These are phyloP conservation scores for Bryum argenteum DNA, from an alignment of 225 moss, liverwort and hornwort species.

Conservation along the genomic window DNA sequence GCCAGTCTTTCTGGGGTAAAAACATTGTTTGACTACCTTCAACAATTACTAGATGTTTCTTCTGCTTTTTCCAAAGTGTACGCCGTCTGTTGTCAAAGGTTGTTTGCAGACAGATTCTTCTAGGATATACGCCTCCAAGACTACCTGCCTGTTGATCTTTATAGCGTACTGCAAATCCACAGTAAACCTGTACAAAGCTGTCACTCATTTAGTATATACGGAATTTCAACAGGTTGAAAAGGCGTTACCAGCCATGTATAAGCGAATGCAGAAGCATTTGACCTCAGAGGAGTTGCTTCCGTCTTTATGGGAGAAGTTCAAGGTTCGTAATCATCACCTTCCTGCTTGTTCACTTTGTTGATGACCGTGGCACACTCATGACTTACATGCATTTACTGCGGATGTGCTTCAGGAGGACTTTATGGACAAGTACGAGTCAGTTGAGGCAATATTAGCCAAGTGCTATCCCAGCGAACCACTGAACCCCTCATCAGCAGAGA, in stretches of 20 bases:
- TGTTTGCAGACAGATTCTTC: neutral
- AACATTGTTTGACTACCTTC: constrained; percentile 30
- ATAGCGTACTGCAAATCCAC: constrained; percentile 4
- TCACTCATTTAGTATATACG: constrained; percentile 14
- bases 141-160: neutral
- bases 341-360: neutral
- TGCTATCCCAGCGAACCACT: constrained; percentile 89
- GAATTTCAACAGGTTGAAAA: constrained; percentile 79
- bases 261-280: constrained; percentile 97
- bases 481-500: constrained; percentile 80
- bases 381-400: constrained; percentile 18
- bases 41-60: neutral
- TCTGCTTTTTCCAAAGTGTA: neutral
- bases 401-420: constrained; percentile 80
- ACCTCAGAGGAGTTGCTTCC: constrained; percentile 96
- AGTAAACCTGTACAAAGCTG: neutral
- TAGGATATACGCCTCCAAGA: neutral
- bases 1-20: constrained; percentile 81
- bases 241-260: constrained; percentile 83
- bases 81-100: constrained; percentile 2
- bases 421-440: constrained; percentile 89
- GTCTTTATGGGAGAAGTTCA: constrained; percentile 98
- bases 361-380: neutral
- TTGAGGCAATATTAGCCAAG: constrained; percentile 80
- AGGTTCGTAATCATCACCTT: constrained; percentile 55